A percentile compares a stretch with the other conserved stretches of the same genome.
Conservation (phyloP, 306 rosid species). For the Dryas alaskensis region DNA sequence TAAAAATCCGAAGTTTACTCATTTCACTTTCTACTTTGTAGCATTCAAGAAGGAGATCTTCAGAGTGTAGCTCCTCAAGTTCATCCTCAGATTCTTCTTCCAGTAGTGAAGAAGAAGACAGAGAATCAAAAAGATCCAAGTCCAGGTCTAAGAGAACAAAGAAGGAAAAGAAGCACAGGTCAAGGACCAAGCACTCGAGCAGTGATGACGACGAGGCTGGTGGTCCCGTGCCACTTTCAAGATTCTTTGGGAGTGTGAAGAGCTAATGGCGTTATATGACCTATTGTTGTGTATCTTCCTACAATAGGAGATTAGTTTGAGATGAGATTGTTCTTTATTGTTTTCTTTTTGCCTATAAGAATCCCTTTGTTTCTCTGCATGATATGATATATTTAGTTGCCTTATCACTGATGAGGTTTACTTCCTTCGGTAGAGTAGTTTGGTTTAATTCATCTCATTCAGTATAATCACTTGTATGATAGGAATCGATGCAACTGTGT, state of each 20-base stretch:
- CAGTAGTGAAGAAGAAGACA: slow-evolving; percentile 70
- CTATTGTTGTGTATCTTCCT: slow-evolving; percentile 39
- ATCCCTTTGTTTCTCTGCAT: slow-evolving; percentile 26
- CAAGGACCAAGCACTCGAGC: slow-evolving; percentile 58
- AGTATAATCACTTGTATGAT: background rate
- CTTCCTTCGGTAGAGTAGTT: background rate
- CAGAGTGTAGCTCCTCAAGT: slow-evolving; percentile 64
- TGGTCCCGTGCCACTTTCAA: slow-evolving; percentile 91
- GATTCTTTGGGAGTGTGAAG: slow-evolving; percentile 74
- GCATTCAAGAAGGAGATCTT: slow-evolving; percentile 83
- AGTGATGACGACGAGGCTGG: slow-evolving; percentile 45
- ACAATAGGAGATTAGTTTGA: slow-evolving; percentile 37
- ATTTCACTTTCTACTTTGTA: slow-evolving; percentile 30
- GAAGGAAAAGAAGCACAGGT: slow-evolving; percentile 79
- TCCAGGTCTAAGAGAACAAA: slow-evolving; percentile 76
- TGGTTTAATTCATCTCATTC: slow-evolving; percentile 11
- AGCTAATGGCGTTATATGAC: slow-evolving; percentile 28
- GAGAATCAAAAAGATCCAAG: slow-evolving; percentile 71
- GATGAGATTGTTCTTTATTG: slow-evolving; percentile 28
- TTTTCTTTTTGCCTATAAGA: slow-evolving; percentile 18
- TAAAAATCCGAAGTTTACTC: slow-evolving; percentile 3
- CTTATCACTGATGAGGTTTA: slow-evolving; percentile 24
- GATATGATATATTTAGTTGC: slow-evolving; percentile 37
- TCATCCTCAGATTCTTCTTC: slow-evolving; percentile 64
- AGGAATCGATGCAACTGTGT: background rate